These are phyloP conservation scores for Spathaspora boniae DNA, from an alignment of 805 yeast genomes.

Conservation along the genomic window DNA sequence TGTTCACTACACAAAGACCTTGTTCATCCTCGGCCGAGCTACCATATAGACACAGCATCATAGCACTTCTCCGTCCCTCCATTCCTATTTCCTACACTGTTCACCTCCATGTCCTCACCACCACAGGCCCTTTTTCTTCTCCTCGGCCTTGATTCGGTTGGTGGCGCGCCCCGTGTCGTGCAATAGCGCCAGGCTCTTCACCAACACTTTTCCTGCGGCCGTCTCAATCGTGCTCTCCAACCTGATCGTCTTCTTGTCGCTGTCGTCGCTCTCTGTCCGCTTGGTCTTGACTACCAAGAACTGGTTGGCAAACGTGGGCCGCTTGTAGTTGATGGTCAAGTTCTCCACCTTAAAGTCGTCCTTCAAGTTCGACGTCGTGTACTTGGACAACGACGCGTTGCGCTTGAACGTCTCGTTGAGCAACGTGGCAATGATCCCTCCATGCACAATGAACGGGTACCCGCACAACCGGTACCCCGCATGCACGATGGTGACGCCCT, in stretches of 20 bases:
- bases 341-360: slow-evolving; percentile 48
- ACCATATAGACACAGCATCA: too few species aligned
- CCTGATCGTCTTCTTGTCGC: slow-evolving; percentile 29
- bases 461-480: slow-evolving; percentile 80
- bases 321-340: slow-evolving; percentile 51
- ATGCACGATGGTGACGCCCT: slow-evolving; percentile 66
- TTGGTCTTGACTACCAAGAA: slow-evolving; percentile 63
- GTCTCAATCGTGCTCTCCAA: slow-evolving; percentile 54
- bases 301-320: slow-evolving; percentile 77
- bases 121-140: slow-evolving; percentile 7
- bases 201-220: slow-evolving; percentile 51
- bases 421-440: slow-evolving; percentile 80
- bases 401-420: slow-evolving; percentile 73
- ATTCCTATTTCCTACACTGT: too few species aligned
- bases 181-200: slow-evolving; percentile 52
- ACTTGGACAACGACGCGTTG: slow-evolving; percentile 39
- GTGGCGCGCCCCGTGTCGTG: slow-evolving; percentile 32
- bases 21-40: too few species aligned
- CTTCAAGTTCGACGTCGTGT: slow-evolving; percentile 31
- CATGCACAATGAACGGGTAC: slow-evolving; percentile 83
- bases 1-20: too few species aligned
- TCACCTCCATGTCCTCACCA: slow-evolving; percentile 2
- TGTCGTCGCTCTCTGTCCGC: slow-evolving; percentile 23
- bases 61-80: too few species aligned
- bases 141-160: slow-evolving; percentile 10